phyloP scores from a whole-genome alignment of 495 filamentous ascomycete species.

The Xylaria acuta region DNA sequence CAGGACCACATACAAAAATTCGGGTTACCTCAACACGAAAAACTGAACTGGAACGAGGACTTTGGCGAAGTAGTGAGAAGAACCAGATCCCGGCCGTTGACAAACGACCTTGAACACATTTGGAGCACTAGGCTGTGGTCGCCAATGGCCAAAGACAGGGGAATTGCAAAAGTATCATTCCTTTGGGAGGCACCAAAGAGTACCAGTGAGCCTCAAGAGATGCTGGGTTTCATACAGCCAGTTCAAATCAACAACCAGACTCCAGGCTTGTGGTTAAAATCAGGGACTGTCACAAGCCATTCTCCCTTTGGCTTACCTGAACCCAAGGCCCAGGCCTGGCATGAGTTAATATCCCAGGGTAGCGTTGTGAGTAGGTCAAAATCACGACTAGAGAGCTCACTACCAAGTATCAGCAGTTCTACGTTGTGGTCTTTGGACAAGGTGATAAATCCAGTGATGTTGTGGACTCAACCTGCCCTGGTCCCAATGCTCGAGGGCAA shows the following conservation, averaged over 20 bases:
- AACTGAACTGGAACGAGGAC: background rate
- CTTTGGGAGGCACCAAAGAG: slow-evolving; percentile 13
- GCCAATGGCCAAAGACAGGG: background rate
- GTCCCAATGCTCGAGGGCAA: background rate
- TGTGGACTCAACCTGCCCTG: slow-evolving; percentile 12
- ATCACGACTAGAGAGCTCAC: background rate
- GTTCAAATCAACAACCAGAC: background rate
- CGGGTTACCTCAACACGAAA: slow-evolving; percentile 12
- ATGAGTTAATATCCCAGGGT: slow-evolving; percentile 2
- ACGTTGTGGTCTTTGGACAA: slow-evolving; percentile 7
- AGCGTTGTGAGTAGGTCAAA: background rate
- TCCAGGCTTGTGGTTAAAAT: slow-evolving; percentile 3
- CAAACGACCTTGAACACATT: background rate
- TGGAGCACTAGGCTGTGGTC: slow-evolving; percentile 6
- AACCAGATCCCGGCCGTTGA: background rate
- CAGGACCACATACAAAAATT: background rate
- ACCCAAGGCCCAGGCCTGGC: slow-evolving; percentile 14
- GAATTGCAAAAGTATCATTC: background rate
- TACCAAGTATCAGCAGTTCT: slow-evolving; percentile 11
- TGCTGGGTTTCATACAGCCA: background rate
- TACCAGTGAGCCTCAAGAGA: background rate
- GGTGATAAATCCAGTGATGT: background rate
- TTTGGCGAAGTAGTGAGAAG: background rate
- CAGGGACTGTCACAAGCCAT: background rate
- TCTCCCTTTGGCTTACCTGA: slow-evolving; percentile 19